Base-by-base conservation (phyloP, 495 filamentous ascomycete genomes). In the Aspergillus indologenus region DNA sequence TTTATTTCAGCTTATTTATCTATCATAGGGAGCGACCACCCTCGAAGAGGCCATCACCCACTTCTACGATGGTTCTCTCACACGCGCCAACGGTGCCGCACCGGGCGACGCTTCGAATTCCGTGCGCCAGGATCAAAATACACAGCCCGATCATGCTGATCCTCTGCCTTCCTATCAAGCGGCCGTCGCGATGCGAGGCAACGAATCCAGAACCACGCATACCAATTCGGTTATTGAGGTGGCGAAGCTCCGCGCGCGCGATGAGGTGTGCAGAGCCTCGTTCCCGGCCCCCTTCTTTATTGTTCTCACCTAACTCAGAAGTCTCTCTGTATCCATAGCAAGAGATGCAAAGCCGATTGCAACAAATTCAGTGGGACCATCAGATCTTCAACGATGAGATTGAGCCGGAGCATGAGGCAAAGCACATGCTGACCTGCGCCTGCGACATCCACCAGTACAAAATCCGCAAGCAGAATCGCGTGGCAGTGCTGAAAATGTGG, bases 301-400 rank as follows among this genome's bases (percentile, higher is more conserved):
- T 22, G n/a, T n/a, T n/a, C n/a, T n/a, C n/a, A n/a, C n/a, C 17
- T 19, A 34, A 29, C 26, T 9, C 26, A 29, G 4, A 29, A 29
- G 3, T 3, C 26, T 4, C 9, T 29, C 26, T 29, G 26, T 9
- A 29, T 4, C 3, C 17, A 1, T 7, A 54, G 71, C 74, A 77
- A 70, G 65, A 76, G 26, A 78, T 79, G 71, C 74, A 76, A 50
- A 69, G 68, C 45, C 24, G 64, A 57, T 65, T 79, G 11, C 75
- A 75, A 49, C 64, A 34, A 20, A 57, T 77, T 14, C 76, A 79
- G 49, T 56, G 59, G 11, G 14, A 54, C 18, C 67, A 68, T 61
- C 50, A 55, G 7, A 79, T 80, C 19, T 80, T 71, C 61, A 79
- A 80, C 54, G 64, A 64, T 29, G 78, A 80, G 45, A 77, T 80